Percentiles rank a stretch among this genome's conserved stretches.
Evolutionary conservation across 345 rosid species (phyloP).

Genomic region (Diplotaxis tenuifolia): DNA sequence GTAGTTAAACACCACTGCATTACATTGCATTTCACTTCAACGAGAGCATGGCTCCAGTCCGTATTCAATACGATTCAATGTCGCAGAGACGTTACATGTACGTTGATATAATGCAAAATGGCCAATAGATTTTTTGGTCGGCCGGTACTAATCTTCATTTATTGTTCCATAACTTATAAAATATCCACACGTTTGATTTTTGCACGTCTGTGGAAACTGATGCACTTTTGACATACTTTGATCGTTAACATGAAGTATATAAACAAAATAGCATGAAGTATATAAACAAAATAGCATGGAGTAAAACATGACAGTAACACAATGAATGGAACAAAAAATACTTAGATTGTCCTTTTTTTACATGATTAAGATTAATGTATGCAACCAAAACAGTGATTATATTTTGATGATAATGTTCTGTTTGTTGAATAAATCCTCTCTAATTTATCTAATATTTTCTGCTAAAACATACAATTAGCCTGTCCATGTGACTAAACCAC

Average conservation of each 20-base stretch:
- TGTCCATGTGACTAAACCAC: not conserved
- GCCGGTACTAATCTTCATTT: conserved; percentile 13
- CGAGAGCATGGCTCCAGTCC: not conserved
- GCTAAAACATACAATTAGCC: too few species aligned
- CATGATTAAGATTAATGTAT: not conserved
- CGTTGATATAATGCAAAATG: conserved; percentile 7
- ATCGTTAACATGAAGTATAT: not conserved
- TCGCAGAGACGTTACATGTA: not conserved
- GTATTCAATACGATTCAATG: conserved; percentile 14
- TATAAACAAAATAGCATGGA: not conserved
- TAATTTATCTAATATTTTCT: too few species aligned
- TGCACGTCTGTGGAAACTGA: not conserved
- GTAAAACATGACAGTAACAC: not conserved
- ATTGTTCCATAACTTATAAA: not conserved
- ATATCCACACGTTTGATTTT: not conserved
- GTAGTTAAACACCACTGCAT: not conserved
- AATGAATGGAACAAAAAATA: not conserved
- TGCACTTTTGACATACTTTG: not conserved
- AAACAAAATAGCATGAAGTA: not conserved
- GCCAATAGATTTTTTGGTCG: conserved; percentile 12
- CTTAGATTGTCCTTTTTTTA: not conserved
- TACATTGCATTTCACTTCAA: conserved; percentile 5
- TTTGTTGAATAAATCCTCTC: not conserved
- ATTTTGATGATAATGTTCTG: not conserved
- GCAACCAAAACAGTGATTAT: not conserved